Evolutionary conservation across 2,329 filamentous ascomycete species (phyloP).

Genomic region (Fonsecaea pedrosoi): DNA sequence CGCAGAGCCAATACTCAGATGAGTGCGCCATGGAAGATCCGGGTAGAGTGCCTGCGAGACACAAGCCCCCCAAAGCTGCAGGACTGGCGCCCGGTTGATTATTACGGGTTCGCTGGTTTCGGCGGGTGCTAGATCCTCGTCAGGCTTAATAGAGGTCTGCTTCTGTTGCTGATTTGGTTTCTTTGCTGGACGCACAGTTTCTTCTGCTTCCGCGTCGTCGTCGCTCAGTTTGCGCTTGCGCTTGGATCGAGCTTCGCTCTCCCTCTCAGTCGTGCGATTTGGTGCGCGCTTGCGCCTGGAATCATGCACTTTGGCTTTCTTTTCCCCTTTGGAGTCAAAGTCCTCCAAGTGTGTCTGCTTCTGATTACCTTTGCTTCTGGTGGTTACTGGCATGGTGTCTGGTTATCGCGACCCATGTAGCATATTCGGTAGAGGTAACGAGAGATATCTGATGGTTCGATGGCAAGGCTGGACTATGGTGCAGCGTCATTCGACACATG

Average conservation of each 20-base stretch:
- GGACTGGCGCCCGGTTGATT: constrained; percentile 37
- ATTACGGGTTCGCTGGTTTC: constrained; percentile 30
- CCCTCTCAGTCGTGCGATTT: constrained; percentile 14
- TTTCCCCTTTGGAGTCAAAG: constrained; percentile 9
- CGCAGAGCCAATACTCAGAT: constrained; percentile 31
- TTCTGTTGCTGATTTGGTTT: constrained; percentile 11
- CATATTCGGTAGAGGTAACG: neutral
- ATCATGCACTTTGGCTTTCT: neutral
- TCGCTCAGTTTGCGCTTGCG: constrained; percentile 9
- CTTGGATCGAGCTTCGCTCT: neutral
- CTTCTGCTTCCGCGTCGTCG: neutral
- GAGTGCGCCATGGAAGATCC: constrained; percentile 27
- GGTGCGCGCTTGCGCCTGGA: constrained; percentile 3
- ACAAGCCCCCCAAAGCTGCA: constrained; percentile 36
- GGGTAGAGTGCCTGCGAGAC: constrained; percentile 34
- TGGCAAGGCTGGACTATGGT: neutral
- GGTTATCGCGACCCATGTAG: neutral
- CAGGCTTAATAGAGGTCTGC: constrained; percentile 21
- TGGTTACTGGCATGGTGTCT: constrained; percentile 24
- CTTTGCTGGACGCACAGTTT: constrained; percentile 5
- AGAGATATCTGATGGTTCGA: neutral
- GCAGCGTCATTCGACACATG: neutral
- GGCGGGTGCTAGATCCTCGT: constrained; percentile 5
- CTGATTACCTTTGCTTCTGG: constrained; percentile 23
- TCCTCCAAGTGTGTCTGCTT: constrained; percentile 29